A percentile compares a stretch with the other conserved stretches of the same genome.
phyloP scores from a whole-genome alignment of 805 yeast genomes.

The Starmerella etchellsii region DNA sequence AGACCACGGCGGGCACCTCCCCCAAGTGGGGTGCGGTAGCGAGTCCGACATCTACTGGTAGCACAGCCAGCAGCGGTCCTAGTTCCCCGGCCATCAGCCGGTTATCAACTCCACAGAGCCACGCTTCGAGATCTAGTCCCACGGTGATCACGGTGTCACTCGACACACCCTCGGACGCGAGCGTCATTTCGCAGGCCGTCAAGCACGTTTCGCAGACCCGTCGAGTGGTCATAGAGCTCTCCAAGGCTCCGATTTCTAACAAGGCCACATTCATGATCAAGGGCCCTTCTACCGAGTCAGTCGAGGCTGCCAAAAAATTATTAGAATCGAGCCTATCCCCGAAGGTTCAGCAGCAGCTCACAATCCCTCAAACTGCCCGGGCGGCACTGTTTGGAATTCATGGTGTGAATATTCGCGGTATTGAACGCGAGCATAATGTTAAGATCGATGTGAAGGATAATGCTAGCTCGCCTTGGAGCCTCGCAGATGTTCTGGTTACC shows the following conservation, averaged over 20 bases:
- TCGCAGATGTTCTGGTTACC: constrained; percentile 6
- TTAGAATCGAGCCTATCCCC: constrained; percentile 14
- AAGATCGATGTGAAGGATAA: constrained; percentile 3
- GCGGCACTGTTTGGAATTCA: constrained; percentile 17
- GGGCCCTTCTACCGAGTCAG: constrained; percentile 9
- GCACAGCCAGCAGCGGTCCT: background rate
- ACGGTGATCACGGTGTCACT: constrained; percentile 4
- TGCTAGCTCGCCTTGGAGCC: constrained; percentile 5
- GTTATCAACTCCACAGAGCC: background rate
- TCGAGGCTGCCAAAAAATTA: constrained; percentile 7
- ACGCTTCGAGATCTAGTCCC: background rate
- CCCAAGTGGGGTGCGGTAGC: background rate
- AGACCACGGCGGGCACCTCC: too few relatives aligned
- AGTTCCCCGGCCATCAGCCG: background rate
- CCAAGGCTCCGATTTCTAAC: constrained; percentile 11
- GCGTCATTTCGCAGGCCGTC: constrained; percentile 5
- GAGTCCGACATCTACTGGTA: background rate
- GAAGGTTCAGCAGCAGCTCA: constrained; percentile 2
- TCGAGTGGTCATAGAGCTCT: constrained; percentile 13
- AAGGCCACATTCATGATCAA: constrained; percentile 16
- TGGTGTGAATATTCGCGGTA: constrained; percentile 15
- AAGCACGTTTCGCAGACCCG: constrained; percentile 3
- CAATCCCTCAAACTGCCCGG: constrained; percentile 15
- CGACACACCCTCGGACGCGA: constrained; percentile 3
- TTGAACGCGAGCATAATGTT: constrained; percentile 8